Conservation (phyloP, 306 rosid genomes). For the Albizia julibrissin region DNA sequence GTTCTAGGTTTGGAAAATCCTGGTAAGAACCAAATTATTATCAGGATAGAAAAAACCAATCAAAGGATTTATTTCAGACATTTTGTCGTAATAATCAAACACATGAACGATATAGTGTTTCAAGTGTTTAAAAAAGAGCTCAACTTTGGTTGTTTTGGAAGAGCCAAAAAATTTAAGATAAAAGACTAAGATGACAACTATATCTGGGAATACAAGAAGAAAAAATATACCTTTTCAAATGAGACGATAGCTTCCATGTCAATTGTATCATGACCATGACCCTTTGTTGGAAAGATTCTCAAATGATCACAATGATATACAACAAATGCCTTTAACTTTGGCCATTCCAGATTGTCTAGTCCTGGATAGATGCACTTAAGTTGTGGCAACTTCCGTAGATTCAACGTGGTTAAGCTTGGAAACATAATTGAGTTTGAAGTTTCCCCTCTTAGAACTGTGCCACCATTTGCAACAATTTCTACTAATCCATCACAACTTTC, state of each 20-base stretch:
- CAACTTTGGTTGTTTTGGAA: too few species aligned
- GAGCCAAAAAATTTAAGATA: background rate
- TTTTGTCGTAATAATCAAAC: background rate
- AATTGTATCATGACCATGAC: background rate
- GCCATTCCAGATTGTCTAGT: background rate
- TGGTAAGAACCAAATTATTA: background rate
- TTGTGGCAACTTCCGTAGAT: background rate
- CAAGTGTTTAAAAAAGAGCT: background rate
- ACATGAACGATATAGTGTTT: background rate
- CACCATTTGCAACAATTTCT: background rate
- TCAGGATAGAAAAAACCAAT: background rate
- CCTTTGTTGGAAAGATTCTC: background rate
- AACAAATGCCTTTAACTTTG: background rate
- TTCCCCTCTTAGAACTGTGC: background rate
- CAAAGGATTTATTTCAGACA: background rate
- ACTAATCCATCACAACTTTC: background rate
- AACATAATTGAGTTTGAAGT: background rate
- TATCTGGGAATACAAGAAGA: too few species aligned
- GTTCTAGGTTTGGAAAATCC: constrained; percentile 21
- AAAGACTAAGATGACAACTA: background rate
- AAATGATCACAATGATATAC: background rate
- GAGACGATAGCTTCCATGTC: background rate
- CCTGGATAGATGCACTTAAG: constrained; percentile 5
- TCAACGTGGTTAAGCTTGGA: background rate
- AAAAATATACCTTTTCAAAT: background rate